phyloP scores from a whole-genome alignment of 805 yeast species.

The Lipomyces mesembrius region DNA sequence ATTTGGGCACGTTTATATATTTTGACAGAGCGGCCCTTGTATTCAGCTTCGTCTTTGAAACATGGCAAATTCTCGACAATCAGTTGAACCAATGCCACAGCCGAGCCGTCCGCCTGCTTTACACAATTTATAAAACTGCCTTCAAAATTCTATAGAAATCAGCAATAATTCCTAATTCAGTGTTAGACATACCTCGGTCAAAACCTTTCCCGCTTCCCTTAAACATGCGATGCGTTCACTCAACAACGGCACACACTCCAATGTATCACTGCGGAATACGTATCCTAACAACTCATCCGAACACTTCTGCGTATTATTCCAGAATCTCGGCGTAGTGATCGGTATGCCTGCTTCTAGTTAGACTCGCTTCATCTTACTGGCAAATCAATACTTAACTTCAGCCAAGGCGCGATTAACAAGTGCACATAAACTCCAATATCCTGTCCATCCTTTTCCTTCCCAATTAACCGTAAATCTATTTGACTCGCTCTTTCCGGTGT shows the following conservation, averaged over 20 bases:
- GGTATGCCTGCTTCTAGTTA: conserved; percentile 42
- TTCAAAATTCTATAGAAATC: conserved; percentile 15
- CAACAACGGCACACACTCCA: conserved; percentile 47
- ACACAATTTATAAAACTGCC: conserved; percentile 42
- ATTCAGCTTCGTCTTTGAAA: conserved; percentile 46
- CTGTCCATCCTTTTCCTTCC: conserved; percentile 47
- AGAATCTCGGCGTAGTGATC: conserved; percentile 47
- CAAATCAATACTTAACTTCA: conserved; percentile 29
- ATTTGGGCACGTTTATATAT: conserved; percentile 52
- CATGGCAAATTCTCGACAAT: conserved; percentile 43
- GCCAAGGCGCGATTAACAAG: conserved; percentile 51
- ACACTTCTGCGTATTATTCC: conserved; percentile 44
- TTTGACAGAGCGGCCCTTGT: conserved; percentile 43
- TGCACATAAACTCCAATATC: conserved; percentile 54
- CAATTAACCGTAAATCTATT: conserved; percentile 47
- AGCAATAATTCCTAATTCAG: neutral
- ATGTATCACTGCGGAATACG: conserved; percentile 46
- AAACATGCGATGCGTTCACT: conserved; percentile 46
- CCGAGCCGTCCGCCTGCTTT: conserved; percentile 42
- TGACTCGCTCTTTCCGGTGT: conserved; percentile 43
- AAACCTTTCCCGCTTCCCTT: conserved; percentile 47
- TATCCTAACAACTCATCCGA: conserved; percentile 38
- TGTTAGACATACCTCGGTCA: conserved; percentile 28
- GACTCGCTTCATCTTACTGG: neutral
- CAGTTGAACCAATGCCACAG: conserved; percentile 44